Percentiles rank a stretch among this genome's conserved stretches.
Conservation (phyloP, 352 stramenopile species). For the Blastocystis sp. region DNA sequence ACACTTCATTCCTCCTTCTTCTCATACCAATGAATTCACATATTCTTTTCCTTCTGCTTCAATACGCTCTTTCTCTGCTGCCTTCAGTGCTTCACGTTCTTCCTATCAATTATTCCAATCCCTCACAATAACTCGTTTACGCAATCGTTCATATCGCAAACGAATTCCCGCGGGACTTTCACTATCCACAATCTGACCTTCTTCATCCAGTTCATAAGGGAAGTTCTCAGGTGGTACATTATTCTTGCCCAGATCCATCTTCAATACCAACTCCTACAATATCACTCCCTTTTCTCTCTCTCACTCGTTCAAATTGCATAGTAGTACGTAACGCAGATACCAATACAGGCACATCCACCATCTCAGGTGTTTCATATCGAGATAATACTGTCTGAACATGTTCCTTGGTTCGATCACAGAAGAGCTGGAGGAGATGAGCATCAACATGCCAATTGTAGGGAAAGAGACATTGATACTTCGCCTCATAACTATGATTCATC, state of each 20-base stretch:
- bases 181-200: conserved; percentile 69
- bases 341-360: conserved; percentile 74
- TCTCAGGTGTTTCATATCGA: conserved; percentile 70
- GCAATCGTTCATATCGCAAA: conserved; percentile 70
- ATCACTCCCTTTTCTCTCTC: conserved; percentile 69
- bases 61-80: background rate
- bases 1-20: conserved; percentile 48
- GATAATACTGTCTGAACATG: conserved; percentile 65
- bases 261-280: conserved; percentile 62
- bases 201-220: conserved; percentile 63
- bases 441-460: conserved; percentile 88
- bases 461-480: conserved; percentile 84
- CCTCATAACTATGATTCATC: background rate
- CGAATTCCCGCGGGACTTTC: conserved; percentile 68
- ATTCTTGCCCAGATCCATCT: conserved; percentile 63
- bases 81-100: conserved; percentile 56
- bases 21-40: conserved; percentile 38
- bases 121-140: conserved; percentile 57
- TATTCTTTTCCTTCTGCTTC: conserved; percentile 69
- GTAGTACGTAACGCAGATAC: conserved; percentile 78
- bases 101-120: conserved; percentile 33
- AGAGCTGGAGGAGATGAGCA: conserved; percentile 81
- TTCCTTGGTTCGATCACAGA: conserved; percentile 77
- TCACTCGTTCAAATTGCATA: conserved; percentile 79
- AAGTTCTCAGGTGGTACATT: conserved; percentile 64